Conservation (phyloP, 75 land plant genomes). For the Cunninghamia lanceolata region DNA sequence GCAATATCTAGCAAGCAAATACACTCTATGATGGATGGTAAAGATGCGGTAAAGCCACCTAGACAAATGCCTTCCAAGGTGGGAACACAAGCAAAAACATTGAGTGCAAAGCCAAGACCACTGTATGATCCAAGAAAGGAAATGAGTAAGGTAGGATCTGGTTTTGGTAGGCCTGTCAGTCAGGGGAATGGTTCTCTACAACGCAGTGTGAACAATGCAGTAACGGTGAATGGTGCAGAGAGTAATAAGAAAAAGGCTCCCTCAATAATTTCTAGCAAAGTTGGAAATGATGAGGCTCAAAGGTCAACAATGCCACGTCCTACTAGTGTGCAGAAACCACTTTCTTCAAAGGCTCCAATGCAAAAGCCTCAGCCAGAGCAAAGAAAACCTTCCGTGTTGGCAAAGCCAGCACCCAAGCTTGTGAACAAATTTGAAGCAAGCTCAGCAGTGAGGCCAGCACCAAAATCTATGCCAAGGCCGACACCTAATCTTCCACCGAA, state of each 20-base stretch:
- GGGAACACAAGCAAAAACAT: neutral
- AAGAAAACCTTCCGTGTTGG: neutral
- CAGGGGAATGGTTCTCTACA: neutral
- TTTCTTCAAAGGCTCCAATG: neutral
- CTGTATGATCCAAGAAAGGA: neutral
- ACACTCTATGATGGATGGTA: neutral
- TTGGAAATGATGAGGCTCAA: neutral
- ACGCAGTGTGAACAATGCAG: neutral
- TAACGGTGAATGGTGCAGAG: neutral
- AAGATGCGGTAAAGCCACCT: neutral
- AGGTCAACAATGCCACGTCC: neutral
- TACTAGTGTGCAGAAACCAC: neutral
- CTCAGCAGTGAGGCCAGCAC: neutral
- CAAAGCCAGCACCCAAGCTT: neutral
- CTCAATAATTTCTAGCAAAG: neutral
- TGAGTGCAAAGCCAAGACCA: neutral
- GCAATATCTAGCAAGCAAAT: neutral
- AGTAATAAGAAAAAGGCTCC: slow-evolving; percentile 1
- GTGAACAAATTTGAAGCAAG: neutral
- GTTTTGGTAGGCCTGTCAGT: neutral
- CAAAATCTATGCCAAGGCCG: neutral
- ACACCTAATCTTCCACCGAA: neutral
- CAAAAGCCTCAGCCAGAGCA: neutral
- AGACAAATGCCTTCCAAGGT: neutral
- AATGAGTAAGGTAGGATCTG: neutral